Percentiles rank a stretch among this genome's conserved stretches.
Conservation (phyloP, 2,329 filamentous ascomycete species). For the Talaromyces piceae region DNA sequence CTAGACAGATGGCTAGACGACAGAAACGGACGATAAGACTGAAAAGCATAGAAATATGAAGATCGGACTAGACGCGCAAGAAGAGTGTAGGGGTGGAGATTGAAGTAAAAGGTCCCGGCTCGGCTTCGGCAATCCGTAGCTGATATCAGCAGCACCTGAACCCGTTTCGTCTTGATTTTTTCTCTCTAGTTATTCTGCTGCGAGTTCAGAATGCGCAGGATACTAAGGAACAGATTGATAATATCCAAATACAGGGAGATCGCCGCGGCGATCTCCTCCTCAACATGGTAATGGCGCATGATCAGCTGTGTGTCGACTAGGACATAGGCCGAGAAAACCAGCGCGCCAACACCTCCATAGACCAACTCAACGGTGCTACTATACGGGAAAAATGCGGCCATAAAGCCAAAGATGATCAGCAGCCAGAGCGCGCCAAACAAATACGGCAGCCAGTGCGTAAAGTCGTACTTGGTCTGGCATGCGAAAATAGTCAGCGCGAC, state of each 20-base stretch:
- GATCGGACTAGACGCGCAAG: background rate
- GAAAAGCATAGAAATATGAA: background rate
- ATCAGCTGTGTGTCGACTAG: slow-evolving; percentile 94
- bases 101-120: too few species aligned
- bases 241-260: slow-evolving; percentile 95
- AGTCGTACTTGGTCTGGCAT: slow-evolving; percentile 97
- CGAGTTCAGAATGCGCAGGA: slow-evolving; percentile 91
- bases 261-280: slow-evolving; percentile 93
- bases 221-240: slow-evolving; percentile 94
- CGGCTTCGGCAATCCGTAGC: background rate
- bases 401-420: slow-evolving; percentile 85
- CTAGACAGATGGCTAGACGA: too few species aligned
- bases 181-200: slow-evolving; percentile 74
- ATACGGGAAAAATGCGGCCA: slow-evolving; percentile 80
- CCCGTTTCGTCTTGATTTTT: background rate
- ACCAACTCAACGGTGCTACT: slow-evolving; percentile 73
- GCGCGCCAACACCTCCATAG: slow-evolving; percentile 71
- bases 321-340: slow-evolving; percentile 92
- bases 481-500: slow-evolving; percentile 68
- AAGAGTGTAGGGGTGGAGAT: background rate
- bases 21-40: too few species aligned
- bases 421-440: slow-evolving; percentile 87
- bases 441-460: slow-evolving; percentile 94
- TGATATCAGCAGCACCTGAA: too few species aligned
- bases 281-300: slow-evolving; percentile 91